Base-by-base conservation (phyloP, 192 early-diverging fungal genomes). In the Oehlia diaphana region DNA sequence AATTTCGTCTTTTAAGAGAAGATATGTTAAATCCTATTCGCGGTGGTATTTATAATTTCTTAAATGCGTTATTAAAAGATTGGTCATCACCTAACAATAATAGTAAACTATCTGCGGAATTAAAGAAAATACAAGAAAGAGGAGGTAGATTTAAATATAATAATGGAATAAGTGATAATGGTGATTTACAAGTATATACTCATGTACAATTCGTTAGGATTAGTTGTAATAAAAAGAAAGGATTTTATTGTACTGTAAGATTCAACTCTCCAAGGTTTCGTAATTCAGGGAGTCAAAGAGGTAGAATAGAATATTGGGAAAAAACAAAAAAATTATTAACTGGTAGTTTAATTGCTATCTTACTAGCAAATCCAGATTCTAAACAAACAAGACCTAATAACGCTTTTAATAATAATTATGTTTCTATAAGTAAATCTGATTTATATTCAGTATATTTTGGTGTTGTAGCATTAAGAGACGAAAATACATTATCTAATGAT, bases 1-100 rank as follows among this genome's bases (percentile, higher is more conserved):
- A 91, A 68, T 92, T 91, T 74, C 88, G 90, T 1, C 79, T 92
- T 9, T 82, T 90, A 23, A 77, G 91, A 10, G 90, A 92, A 67
- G 91, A 92, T 39, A 81, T 90, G 79, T 69, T 91, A 49, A 76
- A 81, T 26, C 63, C 88, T 39, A 23, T 91, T 2, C 80, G 86
- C 0, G 74, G 64, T 9, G 85, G 90, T 4, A 72, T 92, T 8
- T 53, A 39, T 26, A 76, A 79, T 37, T 90, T 90, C 74, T 66
- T 68, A 2, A 69, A 73, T 9, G 76, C 39, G 2, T 26, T 72
- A 37, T 53, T 37, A 13, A 72, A 65, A 23, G 66, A 81, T 12
- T 80, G 83, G 13, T 4, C 37, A 37, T 37, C 37, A 37, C 37
- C 39, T 42, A 37, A 37, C 6, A 0, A 8, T 42, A 42, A 42